Conservation (phyloP, 2,329 filamentous ascomycete genomes). For the Fusarium haematococcum region DNA sequence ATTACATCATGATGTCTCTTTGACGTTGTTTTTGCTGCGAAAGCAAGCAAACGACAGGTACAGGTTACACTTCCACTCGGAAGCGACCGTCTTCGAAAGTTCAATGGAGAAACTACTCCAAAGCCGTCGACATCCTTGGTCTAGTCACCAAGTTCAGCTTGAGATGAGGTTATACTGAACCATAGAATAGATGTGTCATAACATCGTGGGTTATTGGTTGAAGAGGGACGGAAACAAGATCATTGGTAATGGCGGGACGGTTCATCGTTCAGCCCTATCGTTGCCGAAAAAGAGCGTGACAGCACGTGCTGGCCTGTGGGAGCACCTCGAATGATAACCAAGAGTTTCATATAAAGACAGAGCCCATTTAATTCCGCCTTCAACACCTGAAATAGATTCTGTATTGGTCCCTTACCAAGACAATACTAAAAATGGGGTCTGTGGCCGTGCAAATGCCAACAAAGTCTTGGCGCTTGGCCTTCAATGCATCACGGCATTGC, state of each 20-base stretch:
- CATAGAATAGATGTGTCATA: not conserved
- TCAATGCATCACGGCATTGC: not conserved
- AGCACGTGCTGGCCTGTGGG: not conserved
- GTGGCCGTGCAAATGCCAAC: conserved; percentile 5
- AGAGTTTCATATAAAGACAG: not conserved
- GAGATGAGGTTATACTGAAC: not conserved
- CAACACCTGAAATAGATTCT: not conserved
- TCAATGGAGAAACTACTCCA: conserved; percentile 11
- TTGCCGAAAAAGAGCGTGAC: not conserved
- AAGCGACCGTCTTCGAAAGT: conserved; percentile 18
- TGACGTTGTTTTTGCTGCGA: conserved; percentile 2
- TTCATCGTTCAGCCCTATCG: not conserved
- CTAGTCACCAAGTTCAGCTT: not conserved
- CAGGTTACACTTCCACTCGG: not conserved
- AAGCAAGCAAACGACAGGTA: conserved; percentile 8
- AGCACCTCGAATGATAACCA: not conserved
- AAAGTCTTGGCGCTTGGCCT: conserved; percentile 22
- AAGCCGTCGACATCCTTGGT: conserved; percentile 27
- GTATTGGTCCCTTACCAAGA: not conserved
- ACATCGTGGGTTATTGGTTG: not conserved
- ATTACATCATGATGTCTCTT: conserved; percentile 37
- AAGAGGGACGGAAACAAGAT: not conserved
- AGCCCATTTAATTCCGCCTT: not conserved
- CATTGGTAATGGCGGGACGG: not conserved
- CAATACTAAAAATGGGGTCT: not conserved